A percentile compares a stretch with the other conserved stretches of the same genome.
These are phyloP conservation scores for Silene coronaria DNA, from an alignment of 179 eudicot species.

Conservation along the genomic window DNA sequence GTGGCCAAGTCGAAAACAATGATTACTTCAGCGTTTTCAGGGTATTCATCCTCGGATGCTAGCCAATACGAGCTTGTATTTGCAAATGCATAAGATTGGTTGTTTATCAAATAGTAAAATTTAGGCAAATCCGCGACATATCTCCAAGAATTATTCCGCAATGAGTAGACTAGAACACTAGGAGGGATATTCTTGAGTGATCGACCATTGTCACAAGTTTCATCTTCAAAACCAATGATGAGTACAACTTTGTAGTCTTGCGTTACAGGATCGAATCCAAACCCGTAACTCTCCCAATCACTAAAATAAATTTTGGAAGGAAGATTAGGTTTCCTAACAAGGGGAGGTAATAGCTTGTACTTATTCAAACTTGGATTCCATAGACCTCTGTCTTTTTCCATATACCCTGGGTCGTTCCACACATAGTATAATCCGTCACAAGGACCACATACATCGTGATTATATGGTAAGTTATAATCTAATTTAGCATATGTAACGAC, in stretches of 20 bases:
- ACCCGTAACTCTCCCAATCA: not conserved
- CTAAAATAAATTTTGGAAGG: not conserved
- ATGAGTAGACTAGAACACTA: not conserved
- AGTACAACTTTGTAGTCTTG: not conserved
- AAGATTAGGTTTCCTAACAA: not conserved
- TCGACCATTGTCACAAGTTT: too few relatives aligned
- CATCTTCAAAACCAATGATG: not conserved
- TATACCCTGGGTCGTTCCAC: not conserved
- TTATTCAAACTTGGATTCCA: not conserved
- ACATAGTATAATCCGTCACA: not conserved
- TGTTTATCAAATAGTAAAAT: not conserved
- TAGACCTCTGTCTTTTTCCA: not conserved
- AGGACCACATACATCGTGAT: not conserved
- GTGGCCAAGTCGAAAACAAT: not conserved
- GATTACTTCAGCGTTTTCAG: not conserved
- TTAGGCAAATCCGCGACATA: not conserved
- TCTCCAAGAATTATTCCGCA: constrained; percentile 3
- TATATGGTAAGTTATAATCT: not conserved
- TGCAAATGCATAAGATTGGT: not conserved
- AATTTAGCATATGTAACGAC: not conserved
- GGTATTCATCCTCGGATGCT: not conserved
- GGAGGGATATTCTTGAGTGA: not conserved
- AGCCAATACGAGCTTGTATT: not conserved
- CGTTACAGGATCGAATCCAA: not conserved
- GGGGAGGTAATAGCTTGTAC: not conserved